A percentile compares a stretch with the other conserved stretches of the same genome.
These are phyloP conservation scores for Peronosclerospora sorghi DNA, from an alignment of 352 stramenopile species.

Conservation along the genomic window DNA sequence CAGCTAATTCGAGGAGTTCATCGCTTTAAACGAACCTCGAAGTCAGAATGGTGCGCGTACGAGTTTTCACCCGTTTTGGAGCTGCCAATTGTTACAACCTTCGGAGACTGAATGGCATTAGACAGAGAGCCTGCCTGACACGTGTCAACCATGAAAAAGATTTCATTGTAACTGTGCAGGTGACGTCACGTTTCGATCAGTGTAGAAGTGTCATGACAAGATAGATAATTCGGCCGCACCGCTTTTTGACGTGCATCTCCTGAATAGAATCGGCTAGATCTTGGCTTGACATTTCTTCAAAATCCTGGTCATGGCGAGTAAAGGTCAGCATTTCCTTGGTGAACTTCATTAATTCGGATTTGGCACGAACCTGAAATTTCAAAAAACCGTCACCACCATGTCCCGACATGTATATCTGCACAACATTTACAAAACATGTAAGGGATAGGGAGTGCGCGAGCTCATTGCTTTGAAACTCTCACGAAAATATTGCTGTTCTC, in stretches of 20 bases:
- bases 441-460: constrained; percentile 1
- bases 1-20: background rate
- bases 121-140: constrained; percentile 92
- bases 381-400: constrained; percentile 96
- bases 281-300: constrained; percentile 92
- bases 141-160: constrained; percentile 97
- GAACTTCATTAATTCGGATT: constrained; percentile 2
- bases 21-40: constrained; percentile 30
- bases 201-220: background rate
- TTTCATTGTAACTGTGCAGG: constrained; percentile 80
- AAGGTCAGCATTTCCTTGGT: constrained; percentile 2
- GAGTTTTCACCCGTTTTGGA: constrained; percentile 89
- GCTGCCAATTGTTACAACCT: constrained; percentile 90
- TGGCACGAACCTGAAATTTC: constrained; percentile 88
- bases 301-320: constrained; percentile 48
- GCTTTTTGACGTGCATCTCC: constrained; percentile 90
- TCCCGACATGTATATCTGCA: constrained; percentile 86
- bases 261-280: constrained; percentile 89
- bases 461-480: constrained; percentile 9
- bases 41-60: constrained; percentile 88
- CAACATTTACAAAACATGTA: constrained; percentile 4
- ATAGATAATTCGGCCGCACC: constrained; percentile 20
- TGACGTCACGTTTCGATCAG: background rate
- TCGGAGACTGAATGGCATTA: constrained; percentile 75
- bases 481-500: constrained; percentile 86